Evolutionary conservation across 1,284 basidiomycete genomes (phyloP).

Genomic region (Clitocybe nebularis): DNA sequence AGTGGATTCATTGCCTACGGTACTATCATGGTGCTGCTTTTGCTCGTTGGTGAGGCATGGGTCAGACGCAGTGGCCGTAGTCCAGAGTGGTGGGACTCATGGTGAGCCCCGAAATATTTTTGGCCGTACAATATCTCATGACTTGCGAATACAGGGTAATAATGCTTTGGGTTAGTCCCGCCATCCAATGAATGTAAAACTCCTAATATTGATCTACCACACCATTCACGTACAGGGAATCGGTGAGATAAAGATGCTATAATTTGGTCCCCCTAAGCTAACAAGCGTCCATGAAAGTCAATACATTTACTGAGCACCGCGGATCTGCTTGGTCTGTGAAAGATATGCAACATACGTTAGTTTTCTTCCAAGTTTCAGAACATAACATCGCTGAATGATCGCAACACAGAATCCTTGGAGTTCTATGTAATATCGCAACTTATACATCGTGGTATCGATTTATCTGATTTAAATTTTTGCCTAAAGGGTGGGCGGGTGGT

Average conservation of each 20-base stretch:
- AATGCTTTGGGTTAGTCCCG: slow-evolving; percentile 71
- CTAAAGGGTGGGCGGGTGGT: slow-evolving; percentile 88
- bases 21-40: slow-evolving; percentile 77
- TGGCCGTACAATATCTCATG: background rate
- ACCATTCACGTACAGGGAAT: slow-evolving; percentile 51
- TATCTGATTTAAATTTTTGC: too few species aligned
- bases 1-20: slow-evolving; percentile 89
- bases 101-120: slow-evolving; percentile 26
- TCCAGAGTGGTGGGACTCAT: slow-evolving; percentile 91
- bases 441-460: too few species aligned
- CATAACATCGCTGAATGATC: slow-evolving; percentile 3
- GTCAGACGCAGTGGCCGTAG: slow-evolving; percentile 64
- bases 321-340: slow-evolving; percentile 83
- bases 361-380: slow-evolving; percentile 8
- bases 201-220: too few species aligned
- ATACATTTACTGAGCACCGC: slow-evolving; percentile 92
- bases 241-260: slow-evolving; percentile 29
- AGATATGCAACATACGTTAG: slow-evolving; percentile 92
- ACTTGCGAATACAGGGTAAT: slow-evolving; percentile 51
- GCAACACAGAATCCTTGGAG: slow-evolving; percentile 45
- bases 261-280: too few species aligned
- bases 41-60: slow-evolving; percentile 84
- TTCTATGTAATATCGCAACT: slow-evolving; percentile 55
- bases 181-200: too few species aligned
- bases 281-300: slow-evolving; percentile 46